Conservation (phyloP, 768 basidiomycete species). For the Collybiopsis confluens region DNA sequence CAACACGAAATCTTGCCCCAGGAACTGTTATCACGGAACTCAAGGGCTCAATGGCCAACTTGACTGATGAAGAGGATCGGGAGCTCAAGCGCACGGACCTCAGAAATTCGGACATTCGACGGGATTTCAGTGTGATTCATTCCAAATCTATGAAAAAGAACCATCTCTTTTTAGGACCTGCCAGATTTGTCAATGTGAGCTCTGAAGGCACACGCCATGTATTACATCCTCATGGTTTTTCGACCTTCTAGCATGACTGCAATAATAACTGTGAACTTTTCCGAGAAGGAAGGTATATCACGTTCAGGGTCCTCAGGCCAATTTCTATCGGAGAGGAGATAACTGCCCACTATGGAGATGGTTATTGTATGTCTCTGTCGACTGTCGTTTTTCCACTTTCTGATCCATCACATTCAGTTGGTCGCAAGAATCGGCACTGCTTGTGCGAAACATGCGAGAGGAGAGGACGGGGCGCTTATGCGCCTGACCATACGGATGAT, state of each 20-base stretch:
- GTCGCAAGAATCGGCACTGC: constrained; percentile 68
- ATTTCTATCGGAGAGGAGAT: constrained; percentile 83
- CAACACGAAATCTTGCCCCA: constrained; percentile 64
- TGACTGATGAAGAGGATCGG: constrained; percentile 81
- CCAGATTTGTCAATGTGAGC: constrained; percentile 89
- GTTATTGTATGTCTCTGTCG: constrained; percentile 65
- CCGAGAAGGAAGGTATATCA: constrained; percentile 85
- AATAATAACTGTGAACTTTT: constrained; percentile 87
- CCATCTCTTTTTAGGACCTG: constrained; percentile 85
- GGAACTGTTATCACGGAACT: constrained; percentile 80
- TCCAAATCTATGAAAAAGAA: constrained; percentile 91
- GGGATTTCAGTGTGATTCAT: constrained; percentile 90
- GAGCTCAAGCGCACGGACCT: constrained; percentile 82
- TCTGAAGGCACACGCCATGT: constrained; percentile 10
- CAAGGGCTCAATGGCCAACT: constrained; percentile 86
- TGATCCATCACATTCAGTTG: constrained; percentile 42
- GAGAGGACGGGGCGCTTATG: constrained; percentile 71
- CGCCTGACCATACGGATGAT: constrained; percentile 48
- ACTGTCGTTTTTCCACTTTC: constrained; percentile 12
- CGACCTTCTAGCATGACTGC: constrained; percentile 70
- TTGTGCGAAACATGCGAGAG: constrained; percentile 86
- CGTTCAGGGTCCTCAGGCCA: constrained; percentile 76
- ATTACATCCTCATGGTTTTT: constrained; percentile 16
- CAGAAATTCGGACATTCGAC: constrained; percentile 70
- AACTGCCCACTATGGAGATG: constrained; percentile 87